Conservation (phyloP, 2,329 filamentous ascomycete species). For the Cytospora paraplurivora region DNA sequence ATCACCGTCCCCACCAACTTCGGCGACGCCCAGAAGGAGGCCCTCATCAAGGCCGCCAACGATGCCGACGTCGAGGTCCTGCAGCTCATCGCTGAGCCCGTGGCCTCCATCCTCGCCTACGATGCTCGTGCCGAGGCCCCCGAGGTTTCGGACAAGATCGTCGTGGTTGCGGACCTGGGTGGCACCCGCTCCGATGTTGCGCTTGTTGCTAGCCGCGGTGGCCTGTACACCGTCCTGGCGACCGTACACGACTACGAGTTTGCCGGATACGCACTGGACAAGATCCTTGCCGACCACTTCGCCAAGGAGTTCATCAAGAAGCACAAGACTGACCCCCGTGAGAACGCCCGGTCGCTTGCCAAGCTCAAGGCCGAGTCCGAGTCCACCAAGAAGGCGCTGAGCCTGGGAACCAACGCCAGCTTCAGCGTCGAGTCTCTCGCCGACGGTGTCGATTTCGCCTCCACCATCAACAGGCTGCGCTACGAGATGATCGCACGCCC, state of each 20-base stretch:
- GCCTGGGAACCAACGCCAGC: constrained; percentile 81
- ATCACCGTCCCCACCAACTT: constrained; percentile 95
- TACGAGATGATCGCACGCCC: constrained; percentile 89
- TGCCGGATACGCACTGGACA: constrained; percentile 81
- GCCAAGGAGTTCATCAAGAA: constrained; percentile 99
- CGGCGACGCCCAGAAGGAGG: constrained; percentile 80
- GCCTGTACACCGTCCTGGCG: constrained; percentile 94
- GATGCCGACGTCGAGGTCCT: constrained; percentile 84
- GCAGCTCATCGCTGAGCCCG: constrained; percentile 89
- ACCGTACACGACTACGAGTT: constrained; percentile 96
- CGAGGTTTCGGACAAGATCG: constrained; percentile 79
- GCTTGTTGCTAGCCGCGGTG: constrained; percentile 86
- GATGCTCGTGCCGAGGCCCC: constrained; percentile 76
- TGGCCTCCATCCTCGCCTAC: constrained; percentile 87
- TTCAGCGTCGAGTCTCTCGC: constrained; percentile 92
- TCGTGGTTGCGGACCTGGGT: constrained; percentile 90
- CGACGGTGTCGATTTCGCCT: constrained; percentile 86
- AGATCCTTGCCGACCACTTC: constrained; percentile 92
- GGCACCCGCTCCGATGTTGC: constrained; percentile 91
- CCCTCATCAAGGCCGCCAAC: constrained; percentile 75
- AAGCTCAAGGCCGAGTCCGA: constrained; percentile 94
- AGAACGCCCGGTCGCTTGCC: constrained; percentile 78
- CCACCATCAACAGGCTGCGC: constrained; percentile 88
- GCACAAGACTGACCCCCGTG: constrained; percentile 84
- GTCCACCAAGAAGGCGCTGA: constrained; percentile 87